Percentiles rank a stretch among this genome's conserved stretches.
Evolutionary conservation across 2,329 filamentous ascomycete species (phyloP).

Genomic region (Fusarium longipes): DNA sequence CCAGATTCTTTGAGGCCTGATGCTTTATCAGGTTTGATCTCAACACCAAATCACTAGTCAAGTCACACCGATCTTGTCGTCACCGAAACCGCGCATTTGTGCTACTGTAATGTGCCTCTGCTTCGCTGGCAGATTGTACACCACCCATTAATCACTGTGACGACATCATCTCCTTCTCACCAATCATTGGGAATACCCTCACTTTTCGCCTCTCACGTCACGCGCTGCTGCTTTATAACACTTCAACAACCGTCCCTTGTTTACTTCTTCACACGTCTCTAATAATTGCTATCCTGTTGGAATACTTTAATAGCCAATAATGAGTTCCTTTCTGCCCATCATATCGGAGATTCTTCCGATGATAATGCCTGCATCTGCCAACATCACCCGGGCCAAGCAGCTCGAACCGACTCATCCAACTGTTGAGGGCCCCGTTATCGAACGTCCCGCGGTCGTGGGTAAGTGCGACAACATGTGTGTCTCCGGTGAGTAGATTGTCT

Average conservation of each 20-base stretch:
- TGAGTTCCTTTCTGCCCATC: constrained; percentile 66
- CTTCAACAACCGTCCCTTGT: not conserved
- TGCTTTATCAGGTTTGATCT: not conserved
- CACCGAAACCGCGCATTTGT: not conserved
- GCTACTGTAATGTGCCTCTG: constrained; percentile 1
- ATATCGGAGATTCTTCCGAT: constrained; percentile 69
- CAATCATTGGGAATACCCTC: constrained; percentile 20
- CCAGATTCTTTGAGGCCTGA: constrained; percentile 20
- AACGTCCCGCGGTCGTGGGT: constrained; percentile 68
- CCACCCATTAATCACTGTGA: not conserved
- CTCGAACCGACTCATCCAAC: constrained; percentile 53
- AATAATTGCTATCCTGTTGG: not conserved
- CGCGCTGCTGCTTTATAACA: not conserved
- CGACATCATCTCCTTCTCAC: constrained; percentile 34
- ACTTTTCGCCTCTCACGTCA: constrained; percentile 28
- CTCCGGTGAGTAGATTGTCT: constrained; percentile 61
- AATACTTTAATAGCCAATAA: constrained; percentile 38
- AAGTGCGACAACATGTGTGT: constrained; percentile 75
- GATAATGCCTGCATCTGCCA: constrained; percentile 68
- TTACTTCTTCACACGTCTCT: not conserved
- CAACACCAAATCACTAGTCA: constrained; percentile 14
- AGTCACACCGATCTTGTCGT: constrained; percentile 7
- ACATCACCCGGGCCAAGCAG: constrained; percentile 64
- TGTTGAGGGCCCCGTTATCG: constrained; percentile 49
- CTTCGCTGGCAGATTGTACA: not conserved